Evolutionary conservation across 345 rosid species (phyloP), one percentile per base, ranked within the genome.

Genomic region (Eucalyptus curtisii): DNA sequence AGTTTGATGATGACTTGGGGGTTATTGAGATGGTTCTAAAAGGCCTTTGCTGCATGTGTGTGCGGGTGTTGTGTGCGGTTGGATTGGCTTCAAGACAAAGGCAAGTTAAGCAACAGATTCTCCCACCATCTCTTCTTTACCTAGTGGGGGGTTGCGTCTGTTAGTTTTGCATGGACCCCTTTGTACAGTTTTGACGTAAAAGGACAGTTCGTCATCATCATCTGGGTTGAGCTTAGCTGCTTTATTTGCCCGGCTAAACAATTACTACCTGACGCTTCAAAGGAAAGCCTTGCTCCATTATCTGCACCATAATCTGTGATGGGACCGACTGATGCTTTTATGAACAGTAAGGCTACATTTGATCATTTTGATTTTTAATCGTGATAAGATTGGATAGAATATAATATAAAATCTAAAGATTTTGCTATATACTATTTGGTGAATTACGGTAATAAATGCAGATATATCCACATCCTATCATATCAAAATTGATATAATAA

Each of bases 1-100:
- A 64, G 40, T 13, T 64, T 64, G 37, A 64, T 64, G 76, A 64
- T n/a, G 61, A 55, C 13, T 55, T 55, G 61, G 30, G 82, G 47
- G 82, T 9, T 15, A 76, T 37, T 20, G 82, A 20, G 47, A 20
- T 37, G 82, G 82, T 76, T 76, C 47, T 40, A 76, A 76, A 76
- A 37, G 47, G 47, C 27, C 47, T 3, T 76, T 3, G 82, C 47
- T 6, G 15, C 82, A 44, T 37, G 10, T 11, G 45, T 61, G 42
- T 25, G 84, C 44, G n/a, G 71, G 47, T 61, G 76, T 7, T 50
- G 80, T 16, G 33, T 66, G 88, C 1, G 57, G 25, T 87, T 45
- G 88, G 88, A 59, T 87, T 87, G 24, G n/a, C 88, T 87, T 87
- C 71, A 37, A 87, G 88, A 13, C 79, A 37, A 87, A 87, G 88